phyloP scores from a whole-genome alignment of 1,284 basidiomycete species.

The Leccinum subrobustum region DNA sequence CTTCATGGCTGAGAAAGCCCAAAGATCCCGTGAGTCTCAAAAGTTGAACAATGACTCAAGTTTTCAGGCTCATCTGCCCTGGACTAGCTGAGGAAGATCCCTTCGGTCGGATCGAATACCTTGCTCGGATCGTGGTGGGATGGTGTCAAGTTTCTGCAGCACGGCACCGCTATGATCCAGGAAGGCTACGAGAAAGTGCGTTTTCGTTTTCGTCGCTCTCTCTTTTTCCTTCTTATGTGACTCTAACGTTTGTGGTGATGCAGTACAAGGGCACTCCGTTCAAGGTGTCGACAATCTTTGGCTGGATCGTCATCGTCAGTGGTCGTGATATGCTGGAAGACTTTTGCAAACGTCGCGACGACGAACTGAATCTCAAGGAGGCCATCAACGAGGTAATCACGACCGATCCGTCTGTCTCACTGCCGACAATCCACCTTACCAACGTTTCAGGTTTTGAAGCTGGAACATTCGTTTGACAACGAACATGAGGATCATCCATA shows the following conservation, averaged over 20 bases:
- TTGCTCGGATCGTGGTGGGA: neutral
- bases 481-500: conserved; percentile 28
- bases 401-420: neutral
- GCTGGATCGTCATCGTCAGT: conserved; percentile 43
- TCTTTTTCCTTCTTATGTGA: neutral
- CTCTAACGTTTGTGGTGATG: neutral
- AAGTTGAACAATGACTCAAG: neutral
- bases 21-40: neutral
- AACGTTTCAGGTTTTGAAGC: neutral
- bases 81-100: neutral
- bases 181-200: neutral
- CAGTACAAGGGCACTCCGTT: conserved; percentile 33
- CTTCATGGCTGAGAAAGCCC: neutral
- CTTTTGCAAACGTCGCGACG: conserved; percentile 39
- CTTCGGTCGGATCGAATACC: neutral
- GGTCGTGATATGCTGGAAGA: conserved; percentile 41
- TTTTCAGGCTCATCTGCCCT: neutral
- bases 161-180: neutral
- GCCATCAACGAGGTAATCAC: conserved; percentile 7
- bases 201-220: neutral
- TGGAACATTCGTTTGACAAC: conserved; percentile 21
- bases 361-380: conserved; percentile 19
- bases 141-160: neutral
- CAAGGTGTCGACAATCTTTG: conserved; percentile 37
- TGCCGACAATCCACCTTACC: neutral